Evolutionary conservation across 495 filamentous ascomycete species (phyloP).

Genomic region (Tuber microsphaerosporum): DNA sequence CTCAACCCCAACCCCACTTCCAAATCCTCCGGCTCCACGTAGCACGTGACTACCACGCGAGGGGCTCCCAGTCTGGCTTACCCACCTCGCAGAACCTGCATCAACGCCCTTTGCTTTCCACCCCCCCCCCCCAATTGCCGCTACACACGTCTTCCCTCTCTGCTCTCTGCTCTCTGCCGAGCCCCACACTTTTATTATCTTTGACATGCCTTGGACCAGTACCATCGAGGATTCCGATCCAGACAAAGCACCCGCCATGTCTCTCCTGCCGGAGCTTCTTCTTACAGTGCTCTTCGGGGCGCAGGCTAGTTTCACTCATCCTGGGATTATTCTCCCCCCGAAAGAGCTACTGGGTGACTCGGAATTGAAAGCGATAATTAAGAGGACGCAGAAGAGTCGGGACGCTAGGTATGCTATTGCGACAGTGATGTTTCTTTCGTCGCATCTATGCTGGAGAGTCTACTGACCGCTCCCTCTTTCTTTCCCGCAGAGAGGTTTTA

Average conservation of each 20-base stretch:
- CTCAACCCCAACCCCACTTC: background rate
- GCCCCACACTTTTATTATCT: background rate
- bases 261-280: conserved; percentile 38
- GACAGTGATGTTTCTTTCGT: background rate
- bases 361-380: conserved; percentile 41
- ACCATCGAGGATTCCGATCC: background rate
- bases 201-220: background rate
- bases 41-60: background rate
- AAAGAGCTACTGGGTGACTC: conserved; percentile 37
- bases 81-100: background rate
- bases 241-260: conserved; percentile 12
- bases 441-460: background rate
- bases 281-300: conserved; percentile 41
- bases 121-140: background rate
- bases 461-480: background rate
- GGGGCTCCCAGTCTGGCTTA: background rate
- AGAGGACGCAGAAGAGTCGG: conserved; percentile 40
- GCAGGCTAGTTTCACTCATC: conserved; percentile 45
- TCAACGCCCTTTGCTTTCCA: background rate
- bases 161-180: background rate
- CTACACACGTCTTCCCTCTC: background rate
- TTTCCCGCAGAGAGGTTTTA: conserved; percentile 47
- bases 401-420: conserved; percentile 37
- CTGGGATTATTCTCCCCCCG: conserved; percentile 41
- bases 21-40: background rate